Base-by-base conservation (phyloP, 2,329 filamentous ascomycete species). In the Hirsutella thompsonii region DNA sequence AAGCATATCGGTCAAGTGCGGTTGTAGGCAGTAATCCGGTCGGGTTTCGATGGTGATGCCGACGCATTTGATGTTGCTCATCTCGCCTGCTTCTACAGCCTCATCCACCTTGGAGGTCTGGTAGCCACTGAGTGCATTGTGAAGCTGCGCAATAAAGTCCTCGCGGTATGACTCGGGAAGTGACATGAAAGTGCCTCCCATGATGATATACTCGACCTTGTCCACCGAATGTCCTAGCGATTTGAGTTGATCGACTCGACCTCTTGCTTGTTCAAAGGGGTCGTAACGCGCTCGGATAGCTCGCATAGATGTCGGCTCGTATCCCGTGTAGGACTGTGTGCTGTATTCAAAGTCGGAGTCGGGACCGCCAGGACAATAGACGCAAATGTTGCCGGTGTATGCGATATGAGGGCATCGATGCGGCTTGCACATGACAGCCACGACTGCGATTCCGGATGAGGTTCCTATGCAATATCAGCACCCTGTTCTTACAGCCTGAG, bases 171-270 rank as follows among this genome's bases (percentile, higher is more conserved):
- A 79, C 53, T 88, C 80, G 8, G 90, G 74, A 20, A 98, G 66
- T 3, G 90, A 96, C 93, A 98, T 98, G 64, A 98, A 98, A 0
- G 92, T 98, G 49, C 92, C 92, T 45, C 92, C 92, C 92, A 98
- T 98, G 58, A 98, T 94, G 57, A 98, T 98, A 62, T 96, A 98
- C 67, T 98, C 92, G 20, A 98, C 92, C 62, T 98, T 98, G 66
- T 98, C 92, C 37, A 98, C 92, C 36, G 87, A 94, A 62, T 98
- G 92, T 1, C 92, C 92, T 0, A 98, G 72, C 2, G 86, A 84
- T 61, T 94, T 93, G 56, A 98, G 87, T 65, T 98, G 92, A 53
- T 98, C 93, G 5, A 98, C 90, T 51, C 92, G 79, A 34, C 92
- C 92, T 58, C 92, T 76, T 14, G 92, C 92, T 67, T 98, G 92